phyloP scores from a whole-genome alignment of 139 green algal genomes.

The Chlamydomonas sp. region DNA sequence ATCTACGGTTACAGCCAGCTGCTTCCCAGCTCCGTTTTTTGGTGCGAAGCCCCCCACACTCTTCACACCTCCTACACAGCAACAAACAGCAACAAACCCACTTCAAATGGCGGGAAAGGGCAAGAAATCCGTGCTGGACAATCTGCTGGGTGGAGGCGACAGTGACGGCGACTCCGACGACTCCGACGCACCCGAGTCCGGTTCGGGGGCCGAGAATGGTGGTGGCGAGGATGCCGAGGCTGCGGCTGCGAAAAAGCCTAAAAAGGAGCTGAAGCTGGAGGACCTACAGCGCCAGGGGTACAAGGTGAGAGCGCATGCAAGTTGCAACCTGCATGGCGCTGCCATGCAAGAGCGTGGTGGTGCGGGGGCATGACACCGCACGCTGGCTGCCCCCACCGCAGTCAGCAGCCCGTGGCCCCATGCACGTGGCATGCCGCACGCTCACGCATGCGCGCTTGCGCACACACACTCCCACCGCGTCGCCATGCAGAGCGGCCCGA shows the following conservation, averaged over 20 bases:
- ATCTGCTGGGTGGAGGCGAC: constrained; percentile 1
- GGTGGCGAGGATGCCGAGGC: neutral
- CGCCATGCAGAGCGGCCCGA: neutral
- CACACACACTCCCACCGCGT: neutral
- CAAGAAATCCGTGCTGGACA: constrained; percentile 13
- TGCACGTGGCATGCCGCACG: no score
- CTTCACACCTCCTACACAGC: no score
- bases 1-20: no score
- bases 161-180: neutral
- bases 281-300: constrained; percentile 1
- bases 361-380: no score
- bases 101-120: neutral
- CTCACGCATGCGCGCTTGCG: neutral
- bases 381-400: no score
- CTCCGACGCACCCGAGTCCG: no score
- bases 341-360: no score
- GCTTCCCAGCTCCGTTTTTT: no score
- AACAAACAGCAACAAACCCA: no score
- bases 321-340: constrained; percentile 52
- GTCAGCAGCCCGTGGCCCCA: no score
- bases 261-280: constrained; percentile 5
- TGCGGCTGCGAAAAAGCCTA: neutral
- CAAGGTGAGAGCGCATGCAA: constrained; percentile 46
- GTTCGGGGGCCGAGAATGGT: neutral
- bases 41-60: no score